Base-by-base conservation (phyloP, 371 early-diverging fungal genomes). In the Synchytrium microbalum region DNA sequence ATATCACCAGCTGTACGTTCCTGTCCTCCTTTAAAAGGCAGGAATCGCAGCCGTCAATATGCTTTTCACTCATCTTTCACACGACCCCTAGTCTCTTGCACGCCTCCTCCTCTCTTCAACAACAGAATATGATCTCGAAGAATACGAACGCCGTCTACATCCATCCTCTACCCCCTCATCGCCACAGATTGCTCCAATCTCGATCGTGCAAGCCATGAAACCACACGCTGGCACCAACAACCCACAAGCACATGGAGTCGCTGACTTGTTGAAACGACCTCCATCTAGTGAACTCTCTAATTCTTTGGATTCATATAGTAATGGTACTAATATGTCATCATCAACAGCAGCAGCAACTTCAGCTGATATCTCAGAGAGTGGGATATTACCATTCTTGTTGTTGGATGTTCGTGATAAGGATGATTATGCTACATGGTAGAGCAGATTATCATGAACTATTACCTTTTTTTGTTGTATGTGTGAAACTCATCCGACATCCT, bases 191-290 rank as follows among this genome's bases (percentile, higher is more conserved):
- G 46, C 46, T 19, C 10, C 46, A 19, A 19, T 19, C 46, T 38
- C 46, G 19, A 5, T 19, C 46, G 10, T 19, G 19, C 46, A 38
- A 38, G n/a, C n/a, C n/a, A n/a, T n/a, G n/a, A n/a, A n/a, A n/a
- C 46, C 46, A 5, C 46, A 38, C 46, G 46, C 46, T 38, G 46
- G 46, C 46, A 38, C 46, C 46, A 38, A 38, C 46, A 38, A 38
- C 19, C 46, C 46, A 38, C 5, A 38, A 10, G 46, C 46, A 19
- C 19, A 38, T 19, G 46, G 46, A 10, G 46, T 38, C 46, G 19
- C 5, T 5, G 46, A 38, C 46, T 19, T 38, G 46, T 19, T 38
- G 46, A 38, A 5, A 5, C 46, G 46, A 5, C 46, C 46, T 19
- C 10, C 46, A 10, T 5, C 46, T 38, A 19, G 10, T 19, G 46